These are phyloP conservation scores for Phaeosphaeria sp. DNA, from an alignment of 2,329 filamentous ascomycete genomes.

Conservation along the genomic window DNA sequence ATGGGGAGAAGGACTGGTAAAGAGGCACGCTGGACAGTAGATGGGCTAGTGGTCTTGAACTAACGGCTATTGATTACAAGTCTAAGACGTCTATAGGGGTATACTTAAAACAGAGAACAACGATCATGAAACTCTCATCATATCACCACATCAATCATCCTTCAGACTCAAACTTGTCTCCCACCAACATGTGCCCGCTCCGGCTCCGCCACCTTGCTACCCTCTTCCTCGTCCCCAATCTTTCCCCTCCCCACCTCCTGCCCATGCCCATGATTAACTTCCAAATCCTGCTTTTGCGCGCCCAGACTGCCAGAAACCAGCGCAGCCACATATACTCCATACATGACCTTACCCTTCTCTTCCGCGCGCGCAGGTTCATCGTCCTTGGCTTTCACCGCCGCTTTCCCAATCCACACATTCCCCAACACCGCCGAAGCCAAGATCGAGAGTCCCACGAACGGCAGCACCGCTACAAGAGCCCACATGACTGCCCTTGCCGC, in stretches of 20 bases:
- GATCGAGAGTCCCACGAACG: constrained; percentile 62
- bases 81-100: background rate
- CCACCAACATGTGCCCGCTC: constrained; percentile 7
- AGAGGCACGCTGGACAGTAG: background rate
- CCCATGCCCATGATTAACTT: constrained; percentile 16
- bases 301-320: constrained; percentile 15
- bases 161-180: background rate
- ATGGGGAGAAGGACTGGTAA: background rate
- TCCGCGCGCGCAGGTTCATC: constrained; percentile 20
- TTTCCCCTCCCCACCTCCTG: constrained; percentile 4
- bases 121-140: too few relatives aligned
- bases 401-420: constrained; percentile 59
- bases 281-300: constrained; percentile 21
- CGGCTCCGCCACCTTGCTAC: constrained; percentile 7
- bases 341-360: constrained; percentile 29
- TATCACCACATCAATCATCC: background rate
- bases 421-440: constrained; percentile 56
- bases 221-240: constrained; percentile 9
- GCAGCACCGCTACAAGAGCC: constrained; percentile 68
- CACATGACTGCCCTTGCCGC: constrained; percentile 68
- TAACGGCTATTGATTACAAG: background rate
- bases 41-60: too few relatives aligned
- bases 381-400: constrained; percentile 30
- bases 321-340: constrained; percentile 22
- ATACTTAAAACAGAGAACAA: background rate